Evolutionary conservation across 192 early-diverging fungal genomes (phyloP), one percentile per base, ranked within the genome.

Genomic region (Coemansia sp.): DNA sequence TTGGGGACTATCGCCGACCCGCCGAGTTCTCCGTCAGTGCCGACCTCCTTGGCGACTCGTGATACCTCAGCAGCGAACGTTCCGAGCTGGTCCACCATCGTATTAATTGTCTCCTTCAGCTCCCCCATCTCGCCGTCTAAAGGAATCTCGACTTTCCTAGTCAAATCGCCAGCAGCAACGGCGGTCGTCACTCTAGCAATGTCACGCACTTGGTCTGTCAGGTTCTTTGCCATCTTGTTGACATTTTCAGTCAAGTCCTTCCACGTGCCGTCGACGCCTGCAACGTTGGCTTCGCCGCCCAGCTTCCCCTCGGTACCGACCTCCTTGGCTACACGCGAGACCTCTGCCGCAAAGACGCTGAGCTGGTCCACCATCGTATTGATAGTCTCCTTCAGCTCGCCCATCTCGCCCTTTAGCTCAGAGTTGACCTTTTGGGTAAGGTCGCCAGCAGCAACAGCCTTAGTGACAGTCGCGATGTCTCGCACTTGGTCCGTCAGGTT

Each of bases 261-360:
- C 88, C 88, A 89, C 5, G 86, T 85, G 10, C 88, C 88, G 21
- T 75, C 86, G 7, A 89, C 87, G 62, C 76, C 76, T 18, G 80
- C 70, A 6, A 89, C 87, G 18, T 81, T 70, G 15, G 88, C 88
- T 51, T 87, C 85, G 6, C 87, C 89, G 49, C 89, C 89, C 0
- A 90, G 75, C 60, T 84, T 67, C 1, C 88, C 88, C 33, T 90
- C 88, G 5, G 88, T 88, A 5, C 88, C 88, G 23, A 90, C 89
- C 59, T 88, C 87, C 14, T 78, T 68, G 46, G 87, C 85, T 2
- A 90, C 87, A 64, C 89, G 86, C 5, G 86, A 82, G 3, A 90
- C 86, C 66, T 90, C 89, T 0, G 80, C 51, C 4, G 89, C 86
- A 66, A 90, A 90, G 0, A 62, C 76, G 18, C 68, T 60, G 26